These are phyloP conservation scores for Pythium vanterpoolii DNA, from an alignment of 352 stramenopile species.

Conservation along the genomic window DNA sequence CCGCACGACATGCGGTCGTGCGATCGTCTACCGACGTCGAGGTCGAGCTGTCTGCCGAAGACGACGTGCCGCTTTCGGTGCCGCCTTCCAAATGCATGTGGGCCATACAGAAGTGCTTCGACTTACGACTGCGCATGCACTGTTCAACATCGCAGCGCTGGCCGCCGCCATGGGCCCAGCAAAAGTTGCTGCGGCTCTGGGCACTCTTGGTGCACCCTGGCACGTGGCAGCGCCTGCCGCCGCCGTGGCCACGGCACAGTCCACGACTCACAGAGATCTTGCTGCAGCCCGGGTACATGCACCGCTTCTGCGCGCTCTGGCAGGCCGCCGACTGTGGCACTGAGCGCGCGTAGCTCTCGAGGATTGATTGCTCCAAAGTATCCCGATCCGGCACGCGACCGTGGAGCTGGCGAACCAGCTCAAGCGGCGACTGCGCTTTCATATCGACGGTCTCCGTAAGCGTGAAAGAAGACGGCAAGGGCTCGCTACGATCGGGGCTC, in stretches of 20 bases:
- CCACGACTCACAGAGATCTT: conserved; percentile 70
- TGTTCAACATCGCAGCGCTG: conserved; percentile 56
- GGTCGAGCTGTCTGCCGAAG: not conserved
- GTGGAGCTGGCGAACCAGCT: conserved; percentile 9
- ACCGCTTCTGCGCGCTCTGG: conserved; percentile 61
- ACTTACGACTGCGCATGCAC: conserved; percentile 69
- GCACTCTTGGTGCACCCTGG: conserved; percentile 60
- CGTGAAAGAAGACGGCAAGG: not conserved
- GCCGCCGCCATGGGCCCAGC: conserved; percentile 63
- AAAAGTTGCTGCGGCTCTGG: conserved; percentile 65
- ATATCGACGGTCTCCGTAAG: not conserved
- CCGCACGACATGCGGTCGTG: not conserved
- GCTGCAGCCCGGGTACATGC: conserved; percentile 45
- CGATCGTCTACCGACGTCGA: not conserved
- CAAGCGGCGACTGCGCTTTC: conserved; percentile 4
- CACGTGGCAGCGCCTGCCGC: conserved; percentile 62
- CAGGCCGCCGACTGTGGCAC: conserved; percentile 46
- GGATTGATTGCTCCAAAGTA: conserved; percentile 15
- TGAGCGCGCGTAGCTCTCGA: conserved; percentile 37
- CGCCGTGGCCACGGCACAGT: conserved; percentile 62
- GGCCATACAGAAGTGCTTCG: conserved; percentile 58
- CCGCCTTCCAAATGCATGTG: conserved; percentile 32
- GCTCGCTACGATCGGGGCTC: not conserved
- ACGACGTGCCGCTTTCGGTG: not conserved
- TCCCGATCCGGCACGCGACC: not conserved